phyloP scores from a whole-genome alignment of 1,139 yeast species.

The Kluyveromyces sp. region DNA sequence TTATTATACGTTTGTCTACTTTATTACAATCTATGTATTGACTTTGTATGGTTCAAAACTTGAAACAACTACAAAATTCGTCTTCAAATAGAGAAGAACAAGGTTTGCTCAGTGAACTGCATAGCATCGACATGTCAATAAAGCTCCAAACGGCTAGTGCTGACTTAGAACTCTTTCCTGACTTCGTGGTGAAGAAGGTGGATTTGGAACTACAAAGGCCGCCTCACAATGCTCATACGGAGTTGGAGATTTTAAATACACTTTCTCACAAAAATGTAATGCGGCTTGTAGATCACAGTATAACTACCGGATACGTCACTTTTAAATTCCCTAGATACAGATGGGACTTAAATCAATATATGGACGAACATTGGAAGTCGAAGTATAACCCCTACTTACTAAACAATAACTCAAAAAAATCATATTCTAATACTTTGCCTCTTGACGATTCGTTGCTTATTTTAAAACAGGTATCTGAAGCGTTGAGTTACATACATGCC shows the following conservation, averaged over 20 bases:
- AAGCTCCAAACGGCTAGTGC: constrained; percentile 5
- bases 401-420: background rate
- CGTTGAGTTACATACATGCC: constrained; percentile 44
- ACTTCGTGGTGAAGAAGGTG: constrained; percentile 4
- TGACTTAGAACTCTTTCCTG: constrained; percentile 1
- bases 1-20: no score
- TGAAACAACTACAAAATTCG: no score
- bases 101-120: background rate
- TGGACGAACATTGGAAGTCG: constrained; percentile 16
- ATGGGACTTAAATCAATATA: constrained; percentile 17
- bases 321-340: constrained; percentile 17
- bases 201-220: constrained; percentile 9
- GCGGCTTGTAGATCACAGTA: constrained; percentile 12
- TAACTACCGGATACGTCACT: constrained; percentile 13
- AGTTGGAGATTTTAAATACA: constrained; percentile 18
- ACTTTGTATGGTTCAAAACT: no score
- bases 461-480: constrained; percentile 39
- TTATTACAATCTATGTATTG: no score
- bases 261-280: constrained; percentile 14
- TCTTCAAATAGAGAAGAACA: no score
- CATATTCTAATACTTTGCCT: constrained; percentile 15
- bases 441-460: constrained; percentile 29
- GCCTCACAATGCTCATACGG: constrained; percentile 27
- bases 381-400: constrained; percentile 26
- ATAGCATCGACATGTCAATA: background rate